Conservation (phyloP, 169 alveolate genomes). For the Cryptosporidium meleagridis region DNA sequence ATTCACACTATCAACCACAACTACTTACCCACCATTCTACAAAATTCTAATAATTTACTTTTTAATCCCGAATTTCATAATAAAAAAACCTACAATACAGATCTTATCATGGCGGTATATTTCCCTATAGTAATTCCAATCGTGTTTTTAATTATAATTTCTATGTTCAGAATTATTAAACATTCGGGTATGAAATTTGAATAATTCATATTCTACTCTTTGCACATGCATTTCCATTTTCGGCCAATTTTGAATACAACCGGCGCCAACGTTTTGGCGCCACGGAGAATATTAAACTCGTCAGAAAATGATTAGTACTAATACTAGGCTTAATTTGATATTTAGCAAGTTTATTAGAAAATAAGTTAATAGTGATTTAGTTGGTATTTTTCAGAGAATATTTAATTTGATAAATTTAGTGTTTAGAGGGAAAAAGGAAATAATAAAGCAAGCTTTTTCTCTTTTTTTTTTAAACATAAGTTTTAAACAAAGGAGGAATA, state of each 20-base stretch:
- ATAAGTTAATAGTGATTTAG: neutral
- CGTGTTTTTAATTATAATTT: neutral
- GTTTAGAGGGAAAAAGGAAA: neutral
- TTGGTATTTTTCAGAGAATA: neutral
- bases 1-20: neutral
- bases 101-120: conserved; percentile 8
- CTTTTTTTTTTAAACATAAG: neutral
- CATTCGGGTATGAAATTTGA: conserved; percentile 7
- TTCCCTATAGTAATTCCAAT: conserved; percentile 17
- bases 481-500: neutral
- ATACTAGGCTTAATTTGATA: neutral
- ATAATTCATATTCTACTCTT: neutral
- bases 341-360: neutral
- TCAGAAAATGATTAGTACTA: conserved; percentile 1
- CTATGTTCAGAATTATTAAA: conserved; percentile 19
- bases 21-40: neutral
- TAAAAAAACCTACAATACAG: conserved; percentile 14
- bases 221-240: neutral
- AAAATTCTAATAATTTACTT: conserved; percentile 31
- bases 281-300: neutral
- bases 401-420: neutral
- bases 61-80: conserved; percentile 36
- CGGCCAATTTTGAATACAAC: neutral
- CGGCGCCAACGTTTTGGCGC: neutral
- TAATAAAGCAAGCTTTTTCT: neutral